Conservation (phyloP, 805 yeast genomes). For the Candida coquimbonensis region DNA sequence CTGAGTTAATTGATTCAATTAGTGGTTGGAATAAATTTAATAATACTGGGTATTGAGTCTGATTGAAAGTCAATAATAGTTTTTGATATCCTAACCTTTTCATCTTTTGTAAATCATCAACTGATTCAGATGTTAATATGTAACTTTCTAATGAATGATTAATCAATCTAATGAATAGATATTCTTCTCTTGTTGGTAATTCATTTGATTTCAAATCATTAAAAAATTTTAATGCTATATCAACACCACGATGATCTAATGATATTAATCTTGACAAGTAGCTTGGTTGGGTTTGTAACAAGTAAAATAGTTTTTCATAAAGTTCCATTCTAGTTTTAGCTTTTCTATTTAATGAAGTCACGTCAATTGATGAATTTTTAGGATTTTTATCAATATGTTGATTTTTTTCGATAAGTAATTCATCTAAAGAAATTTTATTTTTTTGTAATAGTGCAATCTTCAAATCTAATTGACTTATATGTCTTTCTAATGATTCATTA, state of each 20-base stretch:
- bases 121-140: conserved; percentile 27
- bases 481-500: conserved; percentile 67
- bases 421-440: conserved; percentile 74
- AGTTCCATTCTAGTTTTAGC: conserved; percentile 50
- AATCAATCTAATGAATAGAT: conserved; percentile 16
- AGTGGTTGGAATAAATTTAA: conserved; percentile 31
- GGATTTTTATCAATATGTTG: conserved; percentile 1
- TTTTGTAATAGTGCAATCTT: conserved; percentile 73
- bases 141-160: conserved; percentile 27
- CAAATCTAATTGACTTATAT: conserved; percentile 68
- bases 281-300: conserved; percentile 75
- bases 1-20: conserved; percentile 28
- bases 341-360: conserved; percentile 23
- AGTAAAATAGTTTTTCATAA: conserved; percentile 72
- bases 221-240: conserved; percentile 22
- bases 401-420: conserved; percentile 39
- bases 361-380: conserved; percentile 15
- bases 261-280: conserved; percentile 57
- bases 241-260: conserved; percentile 24
- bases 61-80: conserved; percentile 32
- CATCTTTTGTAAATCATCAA: conserved; percentile 18
- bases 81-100: conserved; percentile 35
- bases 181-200: conserved; percentile 23
- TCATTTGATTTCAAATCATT: conserved; percentile 21
- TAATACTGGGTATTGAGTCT: conserved; percentile 29